Conservation (phyloP, 495 filamentous ascomycete genomes). For the Lasiosphaeria ovina region DNA sequence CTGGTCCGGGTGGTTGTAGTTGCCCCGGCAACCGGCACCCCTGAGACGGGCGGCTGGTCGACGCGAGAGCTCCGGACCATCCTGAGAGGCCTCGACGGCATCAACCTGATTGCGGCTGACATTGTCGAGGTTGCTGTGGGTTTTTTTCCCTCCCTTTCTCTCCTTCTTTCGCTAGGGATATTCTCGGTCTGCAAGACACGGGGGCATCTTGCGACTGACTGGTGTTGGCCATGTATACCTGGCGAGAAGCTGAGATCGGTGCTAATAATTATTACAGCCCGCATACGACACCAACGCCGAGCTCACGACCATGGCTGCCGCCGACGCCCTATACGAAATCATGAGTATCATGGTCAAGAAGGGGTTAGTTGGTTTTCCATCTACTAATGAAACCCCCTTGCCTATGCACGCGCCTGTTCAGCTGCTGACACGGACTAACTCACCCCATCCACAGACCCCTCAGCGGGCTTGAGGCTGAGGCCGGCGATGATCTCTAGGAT, state of each 20-base stretch:
- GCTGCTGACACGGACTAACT: background rate
- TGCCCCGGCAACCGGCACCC: slow-evolving; percentile 72
- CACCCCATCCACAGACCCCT: background rate
- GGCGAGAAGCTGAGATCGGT: slow-evolving; percentile 3
- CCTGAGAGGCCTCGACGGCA: slow-evolving; percentile 63
- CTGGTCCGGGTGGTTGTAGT: slow-evolving; percentile 29
- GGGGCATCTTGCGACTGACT: background rate
- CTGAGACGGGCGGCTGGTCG: slow-evolving; percentile 76
- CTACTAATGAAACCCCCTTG: no score
- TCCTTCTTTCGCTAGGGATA: background rate
- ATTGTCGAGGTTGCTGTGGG: slow-evolving; percentile 74
- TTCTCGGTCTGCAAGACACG: no score
- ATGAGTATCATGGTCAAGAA: slow-evolving; percentile 81
- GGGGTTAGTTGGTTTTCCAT: slow-evolving; percentile 23
- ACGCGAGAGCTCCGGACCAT: slow-evolving; percentile 71
- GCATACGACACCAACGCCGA: slow-evolving; percentile 86
- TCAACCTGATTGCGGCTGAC: slow-evolving; percentile 74
- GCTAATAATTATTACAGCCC: slow-evolving; percentile 45
- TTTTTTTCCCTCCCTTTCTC: slow-evolving; percentile 11
- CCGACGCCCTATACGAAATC: slow-evolving; percentile 80
- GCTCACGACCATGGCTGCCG: slow-evolving; percentile 80
- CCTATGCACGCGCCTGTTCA: background rate
- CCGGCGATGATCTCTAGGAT: background rate
- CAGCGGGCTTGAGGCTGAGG: background rate
- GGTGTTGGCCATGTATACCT: background rate